Evolutionary conservation across 2,329 filamentous ascomycete species (phyloP).

Genomic region (Colletotrichum navitas): DNA sequence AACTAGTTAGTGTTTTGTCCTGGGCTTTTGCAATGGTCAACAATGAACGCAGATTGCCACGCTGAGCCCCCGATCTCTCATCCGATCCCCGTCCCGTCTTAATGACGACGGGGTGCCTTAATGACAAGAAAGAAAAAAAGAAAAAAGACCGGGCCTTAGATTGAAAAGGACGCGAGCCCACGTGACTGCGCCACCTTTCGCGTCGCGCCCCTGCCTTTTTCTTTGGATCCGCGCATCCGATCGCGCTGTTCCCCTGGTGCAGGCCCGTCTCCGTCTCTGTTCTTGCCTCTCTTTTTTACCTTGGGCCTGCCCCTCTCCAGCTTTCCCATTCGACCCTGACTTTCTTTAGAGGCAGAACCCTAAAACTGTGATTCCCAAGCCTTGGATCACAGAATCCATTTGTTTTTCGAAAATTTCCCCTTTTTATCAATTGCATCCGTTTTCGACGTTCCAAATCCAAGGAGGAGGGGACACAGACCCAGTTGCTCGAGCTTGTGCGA

Average conservation of each 20-base stretch:
- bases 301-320: too few species aligned
- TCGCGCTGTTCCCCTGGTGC: conserved; percentile 12
- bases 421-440: not conserved
- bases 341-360: not conserved
- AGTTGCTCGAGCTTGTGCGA: conserved; percentile 11
- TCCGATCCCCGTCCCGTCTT: conserved; percentile 9
- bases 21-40: not conserved
- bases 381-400: not conserved
- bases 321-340: not conserved
- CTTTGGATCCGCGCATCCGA: conserved; percentile 10
- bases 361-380: not conserved
- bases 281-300: conserved; percentile 7
- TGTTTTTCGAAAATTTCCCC: not conserved
- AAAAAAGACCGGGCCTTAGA: conserved; percentile 17
- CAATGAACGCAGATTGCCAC: not conserved
- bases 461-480: conserved; percentile 16
- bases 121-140: not conserved
- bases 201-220: conserved; percentile 45
- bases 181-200: conserved; percentile 55
- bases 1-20: too few species aligned
- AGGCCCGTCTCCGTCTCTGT: not conserved
- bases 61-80: conserved; percentile 20
- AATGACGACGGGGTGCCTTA: conserved; percentile 31
- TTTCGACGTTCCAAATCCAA: not conserved
- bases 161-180: conserved; percentile 40